phyloP scores from a whole-genome alignment of 257 asterid species.

The Datura wrightii region DNA sequence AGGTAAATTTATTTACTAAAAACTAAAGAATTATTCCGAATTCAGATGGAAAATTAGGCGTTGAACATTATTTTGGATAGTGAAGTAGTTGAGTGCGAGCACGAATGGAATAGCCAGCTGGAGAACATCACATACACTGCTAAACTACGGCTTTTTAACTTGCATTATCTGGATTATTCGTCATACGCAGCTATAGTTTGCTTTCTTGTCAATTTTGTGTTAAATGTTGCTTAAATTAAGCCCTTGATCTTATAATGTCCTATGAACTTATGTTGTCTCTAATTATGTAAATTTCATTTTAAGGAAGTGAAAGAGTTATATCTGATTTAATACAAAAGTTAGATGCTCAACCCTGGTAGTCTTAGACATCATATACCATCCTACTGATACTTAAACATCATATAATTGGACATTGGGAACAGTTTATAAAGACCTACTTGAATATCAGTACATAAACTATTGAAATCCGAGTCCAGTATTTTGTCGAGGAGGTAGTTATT shows the following conservation, averaged over 20 bases:
- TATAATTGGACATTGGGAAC: background rate
- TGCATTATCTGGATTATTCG: background rate
- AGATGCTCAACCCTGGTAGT: background rate
- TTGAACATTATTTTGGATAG: background rate
- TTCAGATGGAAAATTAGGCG: background rate
- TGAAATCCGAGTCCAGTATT: background rate
- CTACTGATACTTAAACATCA: background rate
- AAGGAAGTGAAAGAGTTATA: background rate
- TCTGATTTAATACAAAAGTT: background rate
- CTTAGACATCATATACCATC: background rate
- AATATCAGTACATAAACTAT: background rate
- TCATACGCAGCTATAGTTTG: background rate
- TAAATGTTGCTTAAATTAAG: too few species aligned
- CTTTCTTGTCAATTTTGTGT: background rate
- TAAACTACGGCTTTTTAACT: conserved; percentile 37
- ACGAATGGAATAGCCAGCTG: conserved; percentile 60
- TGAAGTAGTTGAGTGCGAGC: conserved; percentile 61
- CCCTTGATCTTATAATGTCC: background rate
- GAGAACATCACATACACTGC: conserved; percentile 56
- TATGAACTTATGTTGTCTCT: background rate
- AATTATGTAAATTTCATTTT: background rate
- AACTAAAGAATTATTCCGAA: background rate
- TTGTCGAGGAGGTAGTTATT: background rate
- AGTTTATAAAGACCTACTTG: background rate
- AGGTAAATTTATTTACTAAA: background rate